phyloP scores from a whole-genome alignment of 169 alveolate species.

The Perkinsus marinus region DNA sequence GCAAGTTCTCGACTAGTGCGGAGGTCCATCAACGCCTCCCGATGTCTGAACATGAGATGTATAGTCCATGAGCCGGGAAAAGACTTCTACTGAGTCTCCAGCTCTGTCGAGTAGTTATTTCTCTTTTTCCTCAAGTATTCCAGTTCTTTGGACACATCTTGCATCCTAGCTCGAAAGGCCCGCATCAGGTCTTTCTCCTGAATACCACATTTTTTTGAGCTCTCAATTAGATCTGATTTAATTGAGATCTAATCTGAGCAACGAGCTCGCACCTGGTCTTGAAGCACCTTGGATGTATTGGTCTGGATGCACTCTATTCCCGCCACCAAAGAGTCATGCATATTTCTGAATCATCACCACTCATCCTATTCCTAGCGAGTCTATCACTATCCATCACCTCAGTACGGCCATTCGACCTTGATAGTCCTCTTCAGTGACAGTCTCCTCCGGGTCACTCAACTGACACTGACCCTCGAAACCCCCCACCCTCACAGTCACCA shows the following conservation, averaged over 20 bases:
- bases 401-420: background rate
- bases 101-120: slow-evolving; percentile 5
- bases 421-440: slow-evolving; percentile 1
- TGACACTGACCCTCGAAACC: background rate
- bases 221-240: too few relatives aligned
- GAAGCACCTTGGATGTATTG: slow-evolving; percentile 2
- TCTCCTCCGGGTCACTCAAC: background rate
- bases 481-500: background rate
- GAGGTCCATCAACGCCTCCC: background rate
- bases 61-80: background rate
- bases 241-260: too few relatives aligned
- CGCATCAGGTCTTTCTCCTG: slow-evolving; percentile 2
- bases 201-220: too few relatives aligned
- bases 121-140: background rate
- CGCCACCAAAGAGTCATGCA: background rate
- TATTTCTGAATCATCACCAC: background rate
- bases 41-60: background rate
- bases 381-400: background rate
- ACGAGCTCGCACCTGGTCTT: background rate
- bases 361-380: background rate
- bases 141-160: slow-evolving; percentile 2
- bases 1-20: background rate
- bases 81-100: background rate
- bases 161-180: background rate
- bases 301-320: slow-evolving; percentile 2